phyloP scores from a whole-genome alignment of 2,329 filamentous ascomycete genomes.

The Alternaria brassicicola region DNA sequence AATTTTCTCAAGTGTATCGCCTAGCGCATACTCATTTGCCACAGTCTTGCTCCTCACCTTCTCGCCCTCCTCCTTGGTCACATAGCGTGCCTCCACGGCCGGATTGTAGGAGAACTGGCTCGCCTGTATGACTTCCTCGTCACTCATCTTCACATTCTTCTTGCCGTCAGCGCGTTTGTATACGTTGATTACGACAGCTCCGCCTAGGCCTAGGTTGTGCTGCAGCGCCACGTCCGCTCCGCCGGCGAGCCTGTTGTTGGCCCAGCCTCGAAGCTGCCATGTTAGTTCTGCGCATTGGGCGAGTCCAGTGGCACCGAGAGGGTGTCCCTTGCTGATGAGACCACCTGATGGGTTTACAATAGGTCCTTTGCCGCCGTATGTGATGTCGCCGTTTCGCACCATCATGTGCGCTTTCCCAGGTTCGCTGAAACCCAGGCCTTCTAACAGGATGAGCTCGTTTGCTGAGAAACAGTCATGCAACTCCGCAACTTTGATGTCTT shows the following conservation, averaged over 20 bases:
- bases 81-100: conserved; percentile 84
- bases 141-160: conserved; percentile 64
- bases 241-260: conserved; percentile 78
- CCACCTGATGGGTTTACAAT: conserved; percentile 93
- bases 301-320: conserved; percentile 87
- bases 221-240: conserved; percentile 77
- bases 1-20: conserved; percentile 75
- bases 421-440: conserved; percentile 77
- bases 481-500: conserved; percentile 83
- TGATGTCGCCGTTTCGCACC: conserved; percentile 85
- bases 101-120: conserved; percentile 87
- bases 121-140: conserved; percentile 66
- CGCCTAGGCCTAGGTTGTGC: conserved; percentile 91
- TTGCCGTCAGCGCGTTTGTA: conserved; percentile 83
- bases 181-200: conserved; percentile 86
- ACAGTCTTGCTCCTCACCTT: conserved; percentile 72
- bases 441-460: conserved; percentile 88
- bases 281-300: conserved; percentile 93
- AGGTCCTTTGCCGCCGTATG: conserved; percentile 75
- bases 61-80: conserved; percentile 76
- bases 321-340: conserved; percentile 93
- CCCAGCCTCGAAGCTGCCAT: conserved; percentile 95
- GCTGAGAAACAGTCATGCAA: conserved; percentile 96
- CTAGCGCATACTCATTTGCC: conserved; percentile 71
- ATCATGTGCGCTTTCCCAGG: conserved; percentile 89